Percentiles rank a stretch among this genome's conserved stretches.
phyloP scores from a whole-genome alignment of 352 stramenopile genomes.

The Pythium volutum region DNA sequence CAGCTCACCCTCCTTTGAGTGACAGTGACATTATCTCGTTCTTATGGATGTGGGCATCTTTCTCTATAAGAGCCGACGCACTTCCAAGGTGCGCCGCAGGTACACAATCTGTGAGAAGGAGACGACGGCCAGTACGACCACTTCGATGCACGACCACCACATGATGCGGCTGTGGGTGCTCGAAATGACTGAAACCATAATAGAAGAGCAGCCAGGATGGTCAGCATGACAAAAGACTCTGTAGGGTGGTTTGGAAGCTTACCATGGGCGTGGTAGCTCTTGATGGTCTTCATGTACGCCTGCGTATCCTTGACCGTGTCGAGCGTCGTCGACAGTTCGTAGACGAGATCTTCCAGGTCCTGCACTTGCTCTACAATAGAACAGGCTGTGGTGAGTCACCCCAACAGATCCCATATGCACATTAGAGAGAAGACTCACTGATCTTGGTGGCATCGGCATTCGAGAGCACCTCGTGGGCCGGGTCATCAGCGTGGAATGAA shows the following conservation, averaged over 20 bases:
- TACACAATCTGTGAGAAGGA: constrained; percentile 84
- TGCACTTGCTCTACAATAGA: constrained; percentile 75
- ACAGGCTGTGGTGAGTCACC: neutral
- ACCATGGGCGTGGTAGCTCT: constrained; percentile 75
- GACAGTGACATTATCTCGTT: constrained; percentile 26
- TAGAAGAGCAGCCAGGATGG: neutral
- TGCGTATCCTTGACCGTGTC: constrained; percentile 88
- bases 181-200: constrained; percentile 44
- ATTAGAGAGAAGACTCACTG: constrained; percentile 43
- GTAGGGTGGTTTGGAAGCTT: neutral
- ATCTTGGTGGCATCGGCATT: constrained; percentile 88
- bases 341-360: constrained; percentile 84
- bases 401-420: no score
- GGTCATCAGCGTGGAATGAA: constrained; percentile 85
- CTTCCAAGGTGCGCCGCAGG: constrained; percentile 79
- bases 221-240: neutral
- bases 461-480: constrained; percentile 80
- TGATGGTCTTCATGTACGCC: constrained; percentile 85
- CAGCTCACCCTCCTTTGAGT: constrained; percentile 11
- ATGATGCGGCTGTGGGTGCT: constrained; percentile 82
- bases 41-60: neutral
- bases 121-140: constrained; percentile 60
- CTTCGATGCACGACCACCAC: constrained; percentile 81
- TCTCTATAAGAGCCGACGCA: constrained; percentile 75
- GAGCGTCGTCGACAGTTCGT: constrained; percentile 80